Base-by-base conservation (phyloP, 352 stramenopile genomes). In the Lagenidium giganteum region DNA sequence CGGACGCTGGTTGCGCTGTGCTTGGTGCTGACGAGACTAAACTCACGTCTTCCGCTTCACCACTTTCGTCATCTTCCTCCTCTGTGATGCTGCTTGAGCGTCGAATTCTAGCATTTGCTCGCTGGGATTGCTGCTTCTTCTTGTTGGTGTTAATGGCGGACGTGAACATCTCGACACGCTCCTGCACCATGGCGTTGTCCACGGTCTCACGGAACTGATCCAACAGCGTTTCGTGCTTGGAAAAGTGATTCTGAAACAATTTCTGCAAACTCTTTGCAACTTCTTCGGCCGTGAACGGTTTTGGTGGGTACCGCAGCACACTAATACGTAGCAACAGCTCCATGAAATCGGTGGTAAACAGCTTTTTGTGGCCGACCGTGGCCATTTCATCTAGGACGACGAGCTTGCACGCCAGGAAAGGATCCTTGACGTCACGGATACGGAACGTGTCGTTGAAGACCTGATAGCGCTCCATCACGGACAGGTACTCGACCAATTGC, bases 291-390 rank as follows among this genome's bases (percentile, higher is more conserved):
- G 53, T 57, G 23, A 62, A 18, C 2, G 64, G 54, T 32, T 42
- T 52, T 23, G 70, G 62, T 9, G 77, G 77, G 28, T 87, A 87
- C 47, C 77, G 73, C 25, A 84, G 51, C 25, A 75, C 49, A 24
- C 62, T 67, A 22, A 87, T 53, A 13, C 77, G 77, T 47, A 87
- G 43, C 14, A 87, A 51, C 3, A 89, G 57, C 59, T 89, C 77
- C 68, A 89, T 86, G 22, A 89, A 89, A 33, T 89, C 77, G 13
- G 70, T 85, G 24, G 87, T 55, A 37, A 66, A 83, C 12, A 89
- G 62, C 37, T 87, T 83, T 50, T 87, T 87, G 56, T 87, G 72
- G 18, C 70, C 69, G 1, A 67, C 48, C 3, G 70, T 83, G 8
- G 69, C 63, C 73, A 89, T 89, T 44, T 89, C 77, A 57, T 89